Evolutionary conservation across 768 basidiomycete species (phyloP).

Genomic region (Tephrocybe sp.): DNA sequence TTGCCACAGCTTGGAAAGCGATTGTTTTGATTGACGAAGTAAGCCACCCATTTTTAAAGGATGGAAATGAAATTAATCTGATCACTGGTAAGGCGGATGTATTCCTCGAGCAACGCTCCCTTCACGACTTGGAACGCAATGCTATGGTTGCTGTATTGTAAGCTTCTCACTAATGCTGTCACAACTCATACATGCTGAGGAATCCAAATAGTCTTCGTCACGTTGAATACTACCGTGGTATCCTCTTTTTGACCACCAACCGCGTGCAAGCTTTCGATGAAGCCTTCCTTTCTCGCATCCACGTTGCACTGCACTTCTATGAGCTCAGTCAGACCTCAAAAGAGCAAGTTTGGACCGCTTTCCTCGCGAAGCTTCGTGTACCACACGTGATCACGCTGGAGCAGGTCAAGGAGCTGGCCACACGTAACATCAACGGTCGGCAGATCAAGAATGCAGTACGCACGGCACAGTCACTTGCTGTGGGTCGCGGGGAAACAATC

Average conservation of each 20-base stretch:
- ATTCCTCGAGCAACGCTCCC: conserved; percentile 66
- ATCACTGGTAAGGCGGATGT: conserved; percentile 57
- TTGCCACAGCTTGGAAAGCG: conserved; percentile 60
- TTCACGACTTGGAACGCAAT: conserved; percentile 63
- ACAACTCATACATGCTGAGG: conserved; percentile 15
- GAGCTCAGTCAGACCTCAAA: conserved; percentile 52
- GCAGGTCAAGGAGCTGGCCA: conserved; percentile 44
- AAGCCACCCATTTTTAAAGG: not conserved
- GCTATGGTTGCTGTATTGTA: conserved; percentile 73
- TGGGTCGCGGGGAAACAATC: conserved; percentile 43
- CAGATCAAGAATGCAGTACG: conserved; percentile 71
- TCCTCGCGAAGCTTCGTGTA: conserved; percentile 46
- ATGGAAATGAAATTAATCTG: conserved; percentile 6
- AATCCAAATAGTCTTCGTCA: conserved; percentile 44
- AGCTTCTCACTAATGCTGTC: conserved; percentile 10
- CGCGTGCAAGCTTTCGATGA: conserved; percentile 61
- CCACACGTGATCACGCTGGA: conserved; percentile 32
- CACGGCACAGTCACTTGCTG: conserved; percentile 60
- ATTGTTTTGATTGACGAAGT: conserved; percentile 58
- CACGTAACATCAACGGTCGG: conserved; percentile 55
- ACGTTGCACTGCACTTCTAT: conserved; percentile 63
- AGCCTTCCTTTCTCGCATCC: conserved; percentile 66
- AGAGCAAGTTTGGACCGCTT: conserved; percentile 62
- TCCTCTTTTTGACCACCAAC: conserved; percentile 57
- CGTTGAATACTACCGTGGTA: conserved; percentile 55